These are phyloP conservation scores for Calonectria montana DNA, from an alignment of 2,329 filamentous ascomycete species.

Conservation along the genomic window DNA sequence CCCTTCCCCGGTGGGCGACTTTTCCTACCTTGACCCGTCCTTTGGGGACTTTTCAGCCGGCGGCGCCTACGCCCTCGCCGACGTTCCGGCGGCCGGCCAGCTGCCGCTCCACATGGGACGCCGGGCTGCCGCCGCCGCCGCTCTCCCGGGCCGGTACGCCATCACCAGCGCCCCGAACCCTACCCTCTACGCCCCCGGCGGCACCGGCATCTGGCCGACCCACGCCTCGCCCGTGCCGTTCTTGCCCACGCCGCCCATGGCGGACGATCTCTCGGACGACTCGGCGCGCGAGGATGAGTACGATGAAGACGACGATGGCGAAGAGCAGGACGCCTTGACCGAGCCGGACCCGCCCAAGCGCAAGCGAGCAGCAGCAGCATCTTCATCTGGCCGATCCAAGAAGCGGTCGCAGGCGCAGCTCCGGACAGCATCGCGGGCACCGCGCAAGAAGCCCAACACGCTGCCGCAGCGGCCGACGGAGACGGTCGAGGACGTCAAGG, in stretches of 20 bases:
- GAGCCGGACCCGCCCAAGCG: conserved; percentile 26
- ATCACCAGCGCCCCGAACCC: conserved; percentile 26
- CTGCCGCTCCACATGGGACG: conserved; percentile 32
- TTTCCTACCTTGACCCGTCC: conserved; percentile 37
- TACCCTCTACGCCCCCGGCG: conserved; percentile 28
- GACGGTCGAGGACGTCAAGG: conserved; percentile 40
- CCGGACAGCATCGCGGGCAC: conserved; percentile 40
- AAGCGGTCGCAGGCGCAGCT: conserved; percentile 38
- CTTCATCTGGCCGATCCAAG: background rate
- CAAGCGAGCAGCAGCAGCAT: conserved; percentile 16
- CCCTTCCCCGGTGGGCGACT: conserved; percentile 36
- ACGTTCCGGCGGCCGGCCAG: conserved; percentile 33
- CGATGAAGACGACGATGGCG: conserved; percentile 20
- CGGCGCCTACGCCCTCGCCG: conserved; percentile 16
- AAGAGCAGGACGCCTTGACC: conserved; percentile 1
- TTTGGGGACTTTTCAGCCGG: conserved; percentile 38
- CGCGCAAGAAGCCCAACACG: conserved; percentile 35
- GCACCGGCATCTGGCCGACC: conserved; percentile 34
- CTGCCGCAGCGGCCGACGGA: conserved; percentile 37
- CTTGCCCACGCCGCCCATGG: conserved; percentile 40
- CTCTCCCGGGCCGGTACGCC: conserved; percentile 36
- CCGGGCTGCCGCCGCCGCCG: conserved; percentile 24
- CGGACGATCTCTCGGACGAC: conserved; percentile 37
- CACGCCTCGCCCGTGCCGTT: conserved; percentile 39
- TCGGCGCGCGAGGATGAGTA: conserved; percentile 33